A percentile compares a stretch with the other conserved stretches of the same genome.
Conservation (phyloP, 495 filamentous ascomycete species). For the Penicillium argentinense region DNA sequence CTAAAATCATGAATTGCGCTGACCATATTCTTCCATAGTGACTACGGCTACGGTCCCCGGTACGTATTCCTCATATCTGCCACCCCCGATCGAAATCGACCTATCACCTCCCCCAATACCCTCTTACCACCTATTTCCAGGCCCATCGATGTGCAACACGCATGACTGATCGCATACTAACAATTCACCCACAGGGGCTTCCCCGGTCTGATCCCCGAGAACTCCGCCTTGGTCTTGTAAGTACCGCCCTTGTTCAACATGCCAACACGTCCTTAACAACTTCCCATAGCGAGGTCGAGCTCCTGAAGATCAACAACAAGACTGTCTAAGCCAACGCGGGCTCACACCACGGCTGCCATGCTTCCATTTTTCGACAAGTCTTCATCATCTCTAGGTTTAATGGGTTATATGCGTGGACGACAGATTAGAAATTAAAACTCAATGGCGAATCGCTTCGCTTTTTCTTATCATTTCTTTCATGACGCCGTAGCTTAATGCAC, state of each 20-base stretch:
- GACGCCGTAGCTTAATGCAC: too few species aligned
- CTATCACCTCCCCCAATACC: background rate
- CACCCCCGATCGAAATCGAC: background rate
- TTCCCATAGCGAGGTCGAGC: constrained; percentile 42
- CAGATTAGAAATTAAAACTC: too few species aligned
- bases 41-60: constrained; percentile 76
- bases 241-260: constrained; percentile 15
- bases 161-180: too few species aligned
- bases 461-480: too few species aligned
- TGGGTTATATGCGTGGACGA: too few species aligned
- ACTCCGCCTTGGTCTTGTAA: constrained; percentile 52
- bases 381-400: background rate
- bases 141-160: too few species aligned
- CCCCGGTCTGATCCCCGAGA: constrained; percentile 58
- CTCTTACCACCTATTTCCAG: background rate
- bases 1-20: constrained; percentile 10
- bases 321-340: constrained; percentile 4
- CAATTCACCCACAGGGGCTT: constrained; percentile 48
- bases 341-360: too few species aligned
- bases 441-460: too few species aligned
- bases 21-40: constrained; percentile 47
- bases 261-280: background rate
- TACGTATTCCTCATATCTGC: constrained; percentile 36
- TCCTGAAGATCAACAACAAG: constrained; percentile 44
- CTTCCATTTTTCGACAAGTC: background rate